phyloP scores from a whole-genome alignment of 805 yeast genomes.

The Candida nemodendra region DNA sequence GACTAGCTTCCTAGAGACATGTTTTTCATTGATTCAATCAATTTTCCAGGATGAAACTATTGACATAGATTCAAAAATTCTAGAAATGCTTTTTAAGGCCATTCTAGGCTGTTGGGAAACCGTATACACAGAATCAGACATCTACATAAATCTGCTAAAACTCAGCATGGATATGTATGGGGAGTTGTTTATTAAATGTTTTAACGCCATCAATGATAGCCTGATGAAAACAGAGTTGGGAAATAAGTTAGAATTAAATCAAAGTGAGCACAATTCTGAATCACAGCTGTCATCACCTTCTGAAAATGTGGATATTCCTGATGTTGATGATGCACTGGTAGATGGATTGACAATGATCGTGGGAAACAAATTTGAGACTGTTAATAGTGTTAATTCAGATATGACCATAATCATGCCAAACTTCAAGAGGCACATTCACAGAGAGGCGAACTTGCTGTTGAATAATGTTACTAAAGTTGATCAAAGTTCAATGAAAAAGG shows the following conservation, averaged over 20 bases:
- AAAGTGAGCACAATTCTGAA: neutral
- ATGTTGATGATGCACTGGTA: slow-evolving; percentile 17
- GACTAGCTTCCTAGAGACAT: slow-evolving; percentile 19
- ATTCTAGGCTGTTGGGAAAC: slow-evolving; percentile 25
- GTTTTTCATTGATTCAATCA: slow-evolving; percentile 15
- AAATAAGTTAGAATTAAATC: neutral
- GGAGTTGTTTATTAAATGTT: slow-evolving; percentile 19
- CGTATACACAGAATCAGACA: slow-evolving; percentile 11
- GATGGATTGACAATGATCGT: slow-evolving; percentile 32
- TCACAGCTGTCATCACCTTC: slow-evolving; percentile 6
- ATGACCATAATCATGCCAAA: slow-evolving; percentile 40
- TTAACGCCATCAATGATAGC: slow-evolving; percentile 12
- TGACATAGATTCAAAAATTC: slow-evolving; percentile 17
- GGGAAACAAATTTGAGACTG: slow-evolving; percentile 16
- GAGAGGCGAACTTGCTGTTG: slow-evolving; percentile 3
- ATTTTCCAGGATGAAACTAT: slow-evolving; percentile 9
- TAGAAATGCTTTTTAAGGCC: slow-evolving; percentile 23
- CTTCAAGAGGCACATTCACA: slow-evolving; percentile 9
- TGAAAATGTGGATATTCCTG: slow-evolving; percentile 8
- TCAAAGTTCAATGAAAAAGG: neutral
- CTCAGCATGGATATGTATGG: slow-evolving; percentile 10
- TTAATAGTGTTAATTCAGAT: slow-evolving; percentile 26
- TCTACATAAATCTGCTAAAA: slow-evolving; percentile 14
- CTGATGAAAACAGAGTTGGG: slow-evolving; percentile 13
- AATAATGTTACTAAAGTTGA: slow-evolving; percentile 8